Conservation (phyloP, 352 stramenopile species). For the Pseudoperonospora humuli region DNA sequence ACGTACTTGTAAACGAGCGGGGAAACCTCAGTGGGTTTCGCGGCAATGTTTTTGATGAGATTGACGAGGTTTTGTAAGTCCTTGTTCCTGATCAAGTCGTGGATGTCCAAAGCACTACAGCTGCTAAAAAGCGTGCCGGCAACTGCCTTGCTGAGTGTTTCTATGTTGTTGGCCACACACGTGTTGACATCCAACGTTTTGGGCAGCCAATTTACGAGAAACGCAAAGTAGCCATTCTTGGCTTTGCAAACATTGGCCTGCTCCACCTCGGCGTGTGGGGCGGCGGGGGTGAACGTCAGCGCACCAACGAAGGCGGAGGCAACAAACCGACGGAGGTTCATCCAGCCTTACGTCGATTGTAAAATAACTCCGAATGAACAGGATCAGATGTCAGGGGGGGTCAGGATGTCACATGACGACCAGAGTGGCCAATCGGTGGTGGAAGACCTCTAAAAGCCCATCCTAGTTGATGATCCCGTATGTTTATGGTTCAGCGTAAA, state of each 20-base stretch:
- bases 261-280: slow-evolving; percentile 1
- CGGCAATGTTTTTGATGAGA: slow-evolving; percentile 29
- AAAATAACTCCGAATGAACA: no score
- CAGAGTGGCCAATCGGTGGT: no score
- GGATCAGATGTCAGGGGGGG: no score
- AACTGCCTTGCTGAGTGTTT: slow-evolving; percentile 18
- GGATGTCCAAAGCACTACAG: slow-evolving; percentile 33
- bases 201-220: slow-evolving; percentile 26
- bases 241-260: slow-evolving; percentile 21
- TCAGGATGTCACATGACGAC: no score
- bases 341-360: slow-evolving; percentile 5
- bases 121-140: slow-evolving; percentile 25
- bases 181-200: slow-evolving; percentile 35
- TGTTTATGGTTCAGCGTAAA: no score
- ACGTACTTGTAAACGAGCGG: slow-evolving; percentile 41
- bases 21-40: slow-evolving; percentile 28
- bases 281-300: slow-evolving; percentile 6
- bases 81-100: slow-evolving; percentile 25
- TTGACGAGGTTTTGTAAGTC: slow-evolving; percentile 20
- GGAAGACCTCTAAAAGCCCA: no score
- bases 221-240: slow-evolving; percentile 14
- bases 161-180: slow-evolving; percentile 44
- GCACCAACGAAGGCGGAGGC: slow-evolving; percentile 12
- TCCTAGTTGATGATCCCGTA: no score
- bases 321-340: slow-evolving; percentile 19